A percentile compares a stretch with the other conserved stretches of the same genome.
These are phyloP conservation scores for Lachancea sp. DNA, from an alignment of 805 yeast species.

Conservation along the genomic window DNA sequence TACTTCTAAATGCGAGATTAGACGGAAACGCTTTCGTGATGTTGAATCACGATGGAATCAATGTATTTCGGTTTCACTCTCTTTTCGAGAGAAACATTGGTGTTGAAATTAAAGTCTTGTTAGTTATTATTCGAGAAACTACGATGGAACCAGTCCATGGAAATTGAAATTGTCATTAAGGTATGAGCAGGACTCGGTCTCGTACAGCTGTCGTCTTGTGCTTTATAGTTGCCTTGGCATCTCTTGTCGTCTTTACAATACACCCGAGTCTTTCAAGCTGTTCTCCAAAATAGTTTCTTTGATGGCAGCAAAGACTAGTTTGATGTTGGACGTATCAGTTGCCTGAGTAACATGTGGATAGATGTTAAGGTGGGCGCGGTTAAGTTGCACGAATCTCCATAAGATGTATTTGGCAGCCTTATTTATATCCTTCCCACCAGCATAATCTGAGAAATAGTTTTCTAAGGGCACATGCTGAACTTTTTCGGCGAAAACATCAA, in stretches of 20 bases:
- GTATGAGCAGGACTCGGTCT: neutral
- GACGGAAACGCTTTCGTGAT: neutral
- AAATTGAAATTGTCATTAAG: neutral
- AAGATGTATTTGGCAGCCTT: slow-evolving; percentile 88
- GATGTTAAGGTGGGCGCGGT: slow-evolving; percentile 71
- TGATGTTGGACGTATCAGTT: slow-evolving; percentile 84
- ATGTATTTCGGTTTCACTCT: neutral
- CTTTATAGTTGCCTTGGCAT: neutral
- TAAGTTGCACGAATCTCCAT: slow-evolving; percentile 83
- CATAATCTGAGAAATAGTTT: slow-evolving; percentile 80
- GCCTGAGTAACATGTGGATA: slow-evolving; percentile 94
- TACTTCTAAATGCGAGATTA: neutral
- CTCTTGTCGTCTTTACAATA: slow-evolving; percentile 36
- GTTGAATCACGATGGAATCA: neutral
- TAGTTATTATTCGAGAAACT: slow-evolving; percentile 1
- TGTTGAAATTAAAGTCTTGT: neutral
- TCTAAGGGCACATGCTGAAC: slow-evolving; percentile 75
- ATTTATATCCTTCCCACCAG: slow-evolving; percentile 82
- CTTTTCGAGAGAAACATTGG: neutral
- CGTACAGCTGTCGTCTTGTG: neutral
- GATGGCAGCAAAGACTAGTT: slow-evolving; percentile 78
- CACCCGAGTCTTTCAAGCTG: slow-evolving; percentile 68
- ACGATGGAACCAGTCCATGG: slow-evolving; percentile 11
- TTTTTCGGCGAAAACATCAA: slow-evolving; percentile 84
- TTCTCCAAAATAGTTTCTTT: slow-evolving; percentile 75